Evolutionary conservation across 257 asterid genomes (phyloP).

Genomic region (Capsicum rhomboideum): DNA sequence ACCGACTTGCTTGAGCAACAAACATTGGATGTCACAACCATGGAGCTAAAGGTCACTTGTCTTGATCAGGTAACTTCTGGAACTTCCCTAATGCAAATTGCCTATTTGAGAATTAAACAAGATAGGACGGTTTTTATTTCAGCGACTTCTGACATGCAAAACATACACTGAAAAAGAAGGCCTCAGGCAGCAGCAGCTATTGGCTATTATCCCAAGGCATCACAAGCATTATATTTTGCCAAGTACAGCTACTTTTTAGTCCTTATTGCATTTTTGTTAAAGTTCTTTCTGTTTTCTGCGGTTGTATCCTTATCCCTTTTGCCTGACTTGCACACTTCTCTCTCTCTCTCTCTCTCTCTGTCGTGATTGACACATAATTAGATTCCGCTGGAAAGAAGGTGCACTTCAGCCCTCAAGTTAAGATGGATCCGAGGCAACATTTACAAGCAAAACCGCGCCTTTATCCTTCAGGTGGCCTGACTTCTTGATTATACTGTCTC

Average conservation of each 20-base stretch:
- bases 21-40: conserved; percentile 53
- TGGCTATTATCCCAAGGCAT: conserved; percentile 90
- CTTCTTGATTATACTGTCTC: background rate
- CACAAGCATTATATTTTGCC: conserved; percentile 94
- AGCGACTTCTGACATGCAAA: conserved; percentile 84
- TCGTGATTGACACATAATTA: conserved; percentile 19
- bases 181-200: conserved; percentile 82
- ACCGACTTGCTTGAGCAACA: conserved; percentile 81
- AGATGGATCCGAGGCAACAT: conserved; percentile 51
- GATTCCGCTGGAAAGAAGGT: conserved; percentile 85
- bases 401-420: conserved; percentile 53
- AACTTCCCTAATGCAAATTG: conserved; percentile 1
- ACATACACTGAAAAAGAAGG: conserved; percentile 77
- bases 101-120: background rate
- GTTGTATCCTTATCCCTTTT: background rate
- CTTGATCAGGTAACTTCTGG: conserved; percentile 53
- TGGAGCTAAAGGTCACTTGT: conserved; percentile 58
- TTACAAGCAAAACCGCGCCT: conserved; percentile 44
- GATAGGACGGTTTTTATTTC: conserved; percentile 10
- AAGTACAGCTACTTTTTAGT: conserved; percentile 38
- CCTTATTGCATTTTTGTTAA: background rate
- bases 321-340: background rate
- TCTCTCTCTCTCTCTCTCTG: background rate
- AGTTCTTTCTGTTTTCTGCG: background rate
- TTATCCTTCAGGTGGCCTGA: conserved; percentile 55